Conservation (phyloP, 2,329 filamentous ascomycete species). For the Pseudogymnoascus sp. region DNA sequence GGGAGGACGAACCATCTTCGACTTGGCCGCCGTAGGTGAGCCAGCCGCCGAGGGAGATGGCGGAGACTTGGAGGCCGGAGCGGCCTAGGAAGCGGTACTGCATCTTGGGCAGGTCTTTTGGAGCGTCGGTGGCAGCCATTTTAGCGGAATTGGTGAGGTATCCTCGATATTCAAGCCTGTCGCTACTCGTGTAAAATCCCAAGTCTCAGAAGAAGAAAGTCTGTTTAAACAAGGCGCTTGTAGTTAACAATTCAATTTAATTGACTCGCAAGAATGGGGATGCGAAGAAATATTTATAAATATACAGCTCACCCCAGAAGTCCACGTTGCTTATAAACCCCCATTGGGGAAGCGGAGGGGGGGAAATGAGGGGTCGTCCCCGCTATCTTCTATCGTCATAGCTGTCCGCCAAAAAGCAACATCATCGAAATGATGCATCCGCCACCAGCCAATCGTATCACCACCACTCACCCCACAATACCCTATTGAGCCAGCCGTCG, state of each 20-base stretch:
- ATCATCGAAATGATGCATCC: background rate
- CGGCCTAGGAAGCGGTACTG: slow-evolving; percentile 65
- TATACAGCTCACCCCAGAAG: background rate
- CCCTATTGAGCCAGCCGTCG: background rate
- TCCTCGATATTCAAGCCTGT: background rate
- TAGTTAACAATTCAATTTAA: background rate
- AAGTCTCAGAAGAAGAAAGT: background rate
- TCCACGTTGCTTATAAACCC: background rate
- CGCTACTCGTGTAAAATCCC: background rate
- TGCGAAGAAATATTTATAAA: background rate
- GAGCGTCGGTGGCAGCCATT: slow-evolving; percentile 16
- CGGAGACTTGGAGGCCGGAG: slow-evolving; percentile 66
- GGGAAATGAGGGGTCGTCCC: background rate
- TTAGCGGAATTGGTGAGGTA: background rate
- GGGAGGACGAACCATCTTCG: slow-evolving; percentile 47
- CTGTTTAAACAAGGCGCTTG: background rate
- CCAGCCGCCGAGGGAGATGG: slow-evolving; percentile 65
- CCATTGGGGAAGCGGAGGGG: background rate
- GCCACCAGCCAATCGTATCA: background rate
- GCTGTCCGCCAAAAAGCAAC: background rate
- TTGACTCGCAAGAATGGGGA: background rate
- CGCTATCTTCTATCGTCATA: background rate
- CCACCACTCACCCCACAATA: background rate
- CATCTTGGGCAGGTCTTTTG: slow-evolving; percentile 47
- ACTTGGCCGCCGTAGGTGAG: slow-evolving; percentile 71